phyloP scores from a whole-genome alignment of 345 rosid genomes.

The Euphorbia lathyris region DNA sequence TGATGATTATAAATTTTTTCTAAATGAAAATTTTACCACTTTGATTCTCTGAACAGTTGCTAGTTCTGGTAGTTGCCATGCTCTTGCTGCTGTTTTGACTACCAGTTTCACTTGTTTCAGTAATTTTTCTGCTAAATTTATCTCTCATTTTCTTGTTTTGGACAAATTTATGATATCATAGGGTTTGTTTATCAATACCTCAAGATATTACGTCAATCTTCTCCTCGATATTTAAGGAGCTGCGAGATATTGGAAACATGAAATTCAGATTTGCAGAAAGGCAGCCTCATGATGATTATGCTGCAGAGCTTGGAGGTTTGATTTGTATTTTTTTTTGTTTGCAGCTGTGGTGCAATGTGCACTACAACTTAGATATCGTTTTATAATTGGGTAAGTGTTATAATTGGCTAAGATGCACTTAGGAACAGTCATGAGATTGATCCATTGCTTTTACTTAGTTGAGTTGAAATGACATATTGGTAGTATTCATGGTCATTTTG shows the following conservation, averaged over 20 bases:
- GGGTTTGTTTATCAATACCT: conserved; percentile 87
- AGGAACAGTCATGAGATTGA: no score
- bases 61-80: neutral
- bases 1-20: neutral
- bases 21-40: neutral
- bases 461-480: neutral
- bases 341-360: neutral
- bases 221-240: conserved; percentile 98
- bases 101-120: conserved; percentile 11
- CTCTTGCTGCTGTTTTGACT: neutral
- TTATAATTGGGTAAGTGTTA: neutral
- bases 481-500: neutral
- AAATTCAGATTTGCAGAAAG: conserved; percentile 93
- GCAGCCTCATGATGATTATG: conserved; percentile 95
- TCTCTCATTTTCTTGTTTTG: neutral
- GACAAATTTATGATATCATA: conserved; percentile 75
- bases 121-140: neutral
- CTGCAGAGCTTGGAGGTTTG: conserved; percentile 90
- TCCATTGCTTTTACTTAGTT: neutral
- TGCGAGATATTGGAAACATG: conserved; percentile 91
- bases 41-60: neutral
- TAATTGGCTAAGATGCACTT: no score
- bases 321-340: conserved; percentile 13
- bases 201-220: conserved; percentile 55
- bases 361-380: neutral